Evolutionary conservation across 179 eudicot genomes (phyloP), one percentile per base, ranked within the genome.

Genomic region (Vitellaria paradoxa): DNA sequence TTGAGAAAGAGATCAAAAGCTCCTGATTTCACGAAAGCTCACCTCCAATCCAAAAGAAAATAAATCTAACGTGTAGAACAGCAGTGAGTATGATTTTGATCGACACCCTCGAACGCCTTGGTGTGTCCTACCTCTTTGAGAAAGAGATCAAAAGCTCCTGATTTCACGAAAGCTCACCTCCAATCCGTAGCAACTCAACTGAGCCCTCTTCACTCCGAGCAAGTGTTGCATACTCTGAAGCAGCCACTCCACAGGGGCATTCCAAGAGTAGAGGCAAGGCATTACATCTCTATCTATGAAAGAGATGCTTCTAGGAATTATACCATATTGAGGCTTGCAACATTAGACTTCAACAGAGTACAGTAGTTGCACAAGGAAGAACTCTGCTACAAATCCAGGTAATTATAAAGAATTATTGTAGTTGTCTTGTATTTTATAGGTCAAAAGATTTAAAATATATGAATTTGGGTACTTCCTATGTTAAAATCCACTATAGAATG

Each of bases 61-160:
- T n/a, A n/a, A n/a, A n/a, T n/a, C n/a, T n/a, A n/a, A n/a, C n/a
- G n/a, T n/a, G n/a, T n/a, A n/a, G 73, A 64, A 4, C 47, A 0
- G 52, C 1, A 8, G 59, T 73, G 72, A 81, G 78, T 52, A 80
- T 82, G 81, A 57, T 14, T 11, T 59, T 87, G 40, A 79, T 84
- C 8, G 82, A 82, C 26, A 70, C 64, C 21, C 53, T 87, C 5
- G 83, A 87, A 81, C 83, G 83, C 17, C 73, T 87, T 14, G 87
- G 89, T 40, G 23, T 87, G 24, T 68, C 84, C 2, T 84, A 84
- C 68, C 74, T 80, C 66, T 87, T 52, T 74, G 83, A 75, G 23
- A 75, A 73, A n/a, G 87, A 84, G 73, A 84, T 87, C 13, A 60
- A 84, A 68, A 73, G 82, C 86, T 8, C 40, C 70, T 6, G 7